phyloP scores from a whole-genome alignment of 148 eudicot species.

The Persicaria maculosa region DNA sequence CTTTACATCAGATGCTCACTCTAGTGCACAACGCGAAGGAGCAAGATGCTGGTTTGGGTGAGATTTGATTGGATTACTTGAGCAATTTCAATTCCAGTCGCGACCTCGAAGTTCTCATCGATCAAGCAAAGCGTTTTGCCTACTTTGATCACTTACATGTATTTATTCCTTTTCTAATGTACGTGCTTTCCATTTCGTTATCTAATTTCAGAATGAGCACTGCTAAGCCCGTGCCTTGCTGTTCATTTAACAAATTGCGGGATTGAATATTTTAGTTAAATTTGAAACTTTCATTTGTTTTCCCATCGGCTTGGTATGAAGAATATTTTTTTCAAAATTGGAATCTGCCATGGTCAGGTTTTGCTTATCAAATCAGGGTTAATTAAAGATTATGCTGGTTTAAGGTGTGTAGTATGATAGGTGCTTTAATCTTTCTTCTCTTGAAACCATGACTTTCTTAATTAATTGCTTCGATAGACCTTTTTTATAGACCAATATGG shows the following conservation, averaged over 20 bases:
- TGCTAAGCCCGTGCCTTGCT: too few relatives aligned
- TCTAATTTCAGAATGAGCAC: too few relatives aligned
- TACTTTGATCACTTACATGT: slow-evolving; percentile 83
- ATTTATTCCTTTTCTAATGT: background rate
- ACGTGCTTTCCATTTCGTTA: background rate
- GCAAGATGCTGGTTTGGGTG: slow-evolving; percentile 74
- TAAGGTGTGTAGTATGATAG: background rate
- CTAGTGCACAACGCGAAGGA: slow-evolving; percentile 46
- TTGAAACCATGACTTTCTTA: background rate
- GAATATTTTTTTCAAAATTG: too few relatives aligned
- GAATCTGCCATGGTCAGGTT: too few relatives aligned
- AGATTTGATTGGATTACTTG: slow-evolving; percentile 70
- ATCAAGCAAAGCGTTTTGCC: slow-evolving; percentile 60
- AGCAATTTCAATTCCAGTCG: slow-evolving; percentile 37
- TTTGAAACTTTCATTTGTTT: background rate
- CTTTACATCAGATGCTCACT: slow-evolving; percentile 41
- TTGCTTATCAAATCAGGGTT: background rate
- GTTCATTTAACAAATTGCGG: background rate
- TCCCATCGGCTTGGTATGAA: background rate
- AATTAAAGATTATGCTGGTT: background rate
- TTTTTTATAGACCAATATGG: slow-evolving; percentile 40
- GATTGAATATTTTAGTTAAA: background rate
- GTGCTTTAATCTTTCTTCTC: background rate
- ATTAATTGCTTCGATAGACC: background rate
- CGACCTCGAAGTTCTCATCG: slow-evolving; percentile 40